These are phyloP conservation scores for Phytophthora capsici DNA, from an alignment of 352 stramenopile genomes.

Conservation along the genomic window DNA sequence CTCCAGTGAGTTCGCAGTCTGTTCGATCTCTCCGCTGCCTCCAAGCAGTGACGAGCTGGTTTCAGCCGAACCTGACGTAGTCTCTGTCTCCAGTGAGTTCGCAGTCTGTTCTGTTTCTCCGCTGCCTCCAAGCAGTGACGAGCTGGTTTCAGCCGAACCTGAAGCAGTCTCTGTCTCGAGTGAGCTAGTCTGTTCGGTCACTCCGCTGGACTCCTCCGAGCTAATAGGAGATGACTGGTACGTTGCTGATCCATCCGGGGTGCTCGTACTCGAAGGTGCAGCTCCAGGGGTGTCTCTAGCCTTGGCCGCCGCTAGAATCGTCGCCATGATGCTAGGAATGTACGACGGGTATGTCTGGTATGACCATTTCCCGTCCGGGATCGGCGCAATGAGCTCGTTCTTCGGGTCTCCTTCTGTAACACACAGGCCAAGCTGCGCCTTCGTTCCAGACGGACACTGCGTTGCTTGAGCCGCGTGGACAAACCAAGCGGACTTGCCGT, in stretches of 20 bases:
- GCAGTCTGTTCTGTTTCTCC: no score
- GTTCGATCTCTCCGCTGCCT: no score
- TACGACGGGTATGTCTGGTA: conserved; percentile 64
- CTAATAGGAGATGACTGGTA: conserved; percentile 4
- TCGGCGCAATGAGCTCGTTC: conserved; percentile 64
- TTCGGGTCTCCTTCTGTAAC: conserved; percentile 54
- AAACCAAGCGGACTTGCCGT: conserved; percentile 63
- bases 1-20: no score
- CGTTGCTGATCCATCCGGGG: background rate
- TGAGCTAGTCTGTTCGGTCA: conserved; percentile 14
- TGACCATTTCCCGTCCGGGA: conserved; percentile 56
- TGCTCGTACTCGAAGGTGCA: background rate
- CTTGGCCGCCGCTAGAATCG: conserved; percentile 47
- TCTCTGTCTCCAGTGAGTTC: no score
- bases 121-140: conserved; percentile 8
- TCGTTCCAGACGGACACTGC: conserved; percentile 55
- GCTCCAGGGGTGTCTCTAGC: conserved; percentile 24
- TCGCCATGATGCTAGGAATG: conserved; percentile 53
- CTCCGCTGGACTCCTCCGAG: conserved; percentile 19
- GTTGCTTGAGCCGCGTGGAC: conserved; percentile 50
- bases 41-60: conserved; percentile 10
- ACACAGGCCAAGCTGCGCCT: conserved; percentile 51
- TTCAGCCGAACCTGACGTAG: conserved; percentile 11
- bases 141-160: conserved; percentile 12
- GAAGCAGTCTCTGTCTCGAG: conserved; percentile 9